Percentiles rank a stretch among this genome's conserved stretches.
Evolutionary conservation across 2,329 filamentous ascomycete species (phyloP).

Genomic region (Elsinoe australis): DNA sequence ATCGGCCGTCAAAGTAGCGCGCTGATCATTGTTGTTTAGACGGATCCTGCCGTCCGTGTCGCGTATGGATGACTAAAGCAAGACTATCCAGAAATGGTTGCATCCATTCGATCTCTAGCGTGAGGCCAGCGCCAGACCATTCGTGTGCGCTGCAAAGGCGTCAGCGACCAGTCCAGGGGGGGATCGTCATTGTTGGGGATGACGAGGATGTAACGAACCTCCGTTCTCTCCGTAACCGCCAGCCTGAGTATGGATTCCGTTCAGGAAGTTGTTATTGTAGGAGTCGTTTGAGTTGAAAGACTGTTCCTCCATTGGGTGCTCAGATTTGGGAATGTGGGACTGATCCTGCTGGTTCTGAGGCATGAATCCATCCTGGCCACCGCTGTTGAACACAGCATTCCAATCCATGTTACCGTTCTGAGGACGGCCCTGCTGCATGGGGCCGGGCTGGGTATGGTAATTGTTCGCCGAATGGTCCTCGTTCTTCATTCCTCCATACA

Average conservation of each 20-base stretch:
- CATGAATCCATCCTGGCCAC: slow-evolving; percentile 40
- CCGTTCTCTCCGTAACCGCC: slow-evolving; percentile 27
- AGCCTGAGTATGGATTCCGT: slow-evolving; percentile 41
- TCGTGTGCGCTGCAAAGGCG: slow-evolving; percentile 7
- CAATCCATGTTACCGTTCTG: slow-evolving; percentile 34
- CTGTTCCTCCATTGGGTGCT: slow-evolving; percentile 36
- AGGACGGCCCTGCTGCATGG: slow-evolving; percentile 14
- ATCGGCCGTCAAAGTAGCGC: slow-evolving; percentile 6
- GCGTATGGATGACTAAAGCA: too few species aligned
- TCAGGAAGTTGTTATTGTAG: slow-evolving; percentile 43
- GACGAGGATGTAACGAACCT: slow-evolving; percentile 24
- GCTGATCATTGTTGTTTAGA: neutral
- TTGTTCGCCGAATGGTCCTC: slow-evolving; percentile 19
- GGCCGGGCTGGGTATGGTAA: slow-evolving; percentile 18
- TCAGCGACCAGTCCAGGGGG: neutral
- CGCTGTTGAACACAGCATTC: slow-evolving; percentile 39
- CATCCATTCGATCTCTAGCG: slow-evolving; percentile 1
- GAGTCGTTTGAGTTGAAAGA: slow-evolving; percentile 37
- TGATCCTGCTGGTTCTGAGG: slow-evolving; percentile 23
- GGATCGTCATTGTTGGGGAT: neutral
- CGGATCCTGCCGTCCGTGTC: slow-evolving; percentile 9
- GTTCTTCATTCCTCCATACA: slow-evolving; percentile 21
- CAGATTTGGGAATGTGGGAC: slow-evolving; percentile 39
- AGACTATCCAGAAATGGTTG: too few species aligned
- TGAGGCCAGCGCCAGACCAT: slow-evolving; percentile 2